Evolutionary conservation across 768 basidiomycete genomes (phyloP), one percentile per base, ranked within the genome.

Genomic region (Tulasnella sp.): DNA sequence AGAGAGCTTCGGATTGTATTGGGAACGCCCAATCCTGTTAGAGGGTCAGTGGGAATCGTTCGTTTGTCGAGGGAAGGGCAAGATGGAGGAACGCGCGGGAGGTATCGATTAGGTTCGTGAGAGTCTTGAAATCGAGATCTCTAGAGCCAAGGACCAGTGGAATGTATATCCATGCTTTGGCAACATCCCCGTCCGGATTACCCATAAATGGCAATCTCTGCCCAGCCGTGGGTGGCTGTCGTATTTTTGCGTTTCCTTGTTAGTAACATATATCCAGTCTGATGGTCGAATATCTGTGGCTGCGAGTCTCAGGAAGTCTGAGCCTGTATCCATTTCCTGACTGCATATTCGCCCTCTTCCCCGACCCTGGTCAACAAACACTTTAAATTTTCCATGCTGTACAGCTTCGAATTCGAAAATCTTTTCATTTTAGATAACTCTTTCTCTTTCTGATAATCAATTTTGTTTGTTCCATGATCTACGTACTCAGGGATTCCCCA

Each of bases 381-480:
- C 29, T 64, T 64, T 64, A 34, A 64, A 64, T 64, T 64, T 64
- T 64, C 58, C 58, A 64, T 64, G 58, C 58, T 64, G 58, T 64
- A 64, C 58, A 64, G 58, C 58, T 64, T 64, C 58, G 42, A 42
- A 42, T 64, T 64, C 58, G 49, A 64, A 64, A 64, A 64, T 64
- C 58, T 64, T 64, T 64, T 64, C 58, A 64, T 64, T 64, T 64
- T 64, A 64, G 58, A 64, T 64, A 64, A 64, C 58, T 64, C 58
- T 64, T 64, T 64, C 58, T 34, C 31, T 34, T 64, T 34, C 31
- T 29, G 58, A 64, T 64, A 29, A 64, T 64, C 58, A 64, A 5
- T 64, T 25, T 34, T 64, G 58, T 64, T 64, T 64, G 58, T 25
- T 64, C 58, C 58, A 64, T 25, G 58, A 64, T 64, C 58, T 64